Conservation (phyloP, 495 filamentous ascomycete species). For the Penicillium canariense region DNA sequence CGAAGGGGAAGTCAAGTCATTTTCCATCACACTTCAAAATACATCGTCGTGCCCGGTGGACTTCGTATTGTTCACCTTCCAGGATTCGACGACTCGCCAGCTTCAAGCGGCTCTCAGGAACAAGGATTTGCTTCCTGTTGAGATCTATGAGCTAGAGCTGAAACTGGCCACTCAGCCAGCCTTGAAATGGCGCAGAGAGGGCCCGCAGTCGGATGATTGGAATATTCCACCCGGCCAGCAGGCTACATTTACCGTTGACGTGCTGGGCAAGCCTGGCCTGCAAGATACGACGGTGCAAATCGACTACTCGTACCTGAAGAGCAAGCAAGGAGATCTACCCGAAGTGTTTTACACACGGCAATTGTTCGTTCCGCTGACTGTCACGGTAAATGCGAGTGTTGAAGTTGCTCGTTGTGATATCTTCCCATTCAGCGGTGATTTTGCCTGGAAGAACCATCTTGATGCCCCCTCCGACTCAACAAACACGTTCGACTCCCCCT, state of each 20-base stretch:
- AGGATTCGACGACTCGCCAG: constrained; percentile 78
- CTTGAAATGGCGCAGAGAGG: constrained; percentile 59
- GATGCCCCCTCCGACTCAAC: constrained; percentile 12
- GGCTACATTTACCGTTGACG: constrained; percentile 75
- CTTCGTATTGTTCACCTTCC: constrained; percentile 80
- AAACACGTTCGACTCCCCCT: constrained; percentile 11
- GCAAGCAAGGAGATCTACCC: constrained; percentile 58
- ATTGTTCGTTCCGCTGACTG: constrained; percentile 73
- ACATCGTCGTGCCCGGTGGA: constrained; percentile 74
- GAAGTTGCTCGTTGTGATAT: constrained; percentile 77
- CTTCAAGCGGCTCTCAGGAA: constrained; percentile 71
- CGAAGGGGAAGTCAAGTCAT: constrained; percentile 76
- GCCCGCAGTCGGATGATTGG: constrained; percentile 40
- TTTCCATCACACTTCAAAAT: constrained; percentile 80
- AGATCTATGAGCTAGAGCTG: constrained; percentile 82
- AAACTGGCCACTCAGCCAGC: constrained; percentile 73
- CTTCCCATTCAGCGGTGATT: constrained; percentile 61
- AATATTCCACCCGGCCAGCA: constrained; percentile 68
- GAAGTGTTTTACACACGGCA: constrained; percentile 82
- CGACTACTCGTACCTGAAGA: constrained; percentile 73
- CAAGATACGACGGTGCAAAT: constrained; percentile 80
- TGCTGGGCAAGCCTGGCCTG: constrained; percentile 79
- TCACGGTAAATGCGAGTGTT: constrained; percentile 89
- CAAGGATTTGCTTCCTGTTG: constrained; percentile 70
- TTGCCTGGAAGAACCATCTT: constrained; percentile 51